Conservation (phyloP, 495 filamentous ascomycete genomes). For the Podospora didyma region DNA sequence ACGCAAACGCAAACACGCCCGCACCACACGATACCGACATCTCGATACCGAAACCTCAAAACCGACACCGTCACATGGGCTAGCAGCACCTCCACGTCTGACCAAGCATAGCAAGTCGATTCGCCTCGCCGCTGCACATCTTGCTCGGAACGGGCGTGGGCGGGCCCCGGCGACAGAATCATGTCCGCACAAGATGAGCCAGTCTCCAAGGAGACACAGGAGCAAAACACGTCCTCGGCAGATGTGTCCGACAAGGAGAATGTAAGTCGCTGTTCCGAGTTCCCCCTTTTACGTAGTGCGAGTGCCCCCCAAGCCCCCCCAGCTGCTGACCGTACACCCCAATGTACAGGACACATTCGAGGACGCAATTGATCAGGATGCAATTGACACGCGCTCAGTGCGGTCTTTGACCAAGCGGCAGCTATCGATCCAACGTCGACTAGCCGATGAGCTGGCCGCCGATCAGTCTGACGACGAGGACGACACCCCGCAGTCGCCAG, state of each 20-base stretch:
- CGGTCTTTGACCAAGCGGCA: constrained; percentile 48
- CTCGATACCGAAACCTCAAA: not conserved
- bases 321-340: not conserved
- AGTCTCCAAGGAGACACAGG: constrained; percentile 3
- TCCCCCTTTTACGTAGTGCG: not conserved
- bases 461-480: constrained; percentile 28
- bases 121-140: not conserved
- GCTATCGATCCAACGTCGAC: constrained; percentile 33
- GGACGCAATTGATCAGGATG: constrained; percentile 76
- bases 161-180: not conserved
- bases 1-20: too few relatives aligned
- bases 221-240: not conserved
- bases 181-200: constrained; percentile 14
- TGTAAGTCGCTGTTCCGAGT: constrained; percentile 3
- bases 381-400: constrained; percentile 53
- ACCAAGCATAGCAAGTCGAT: not conserved
- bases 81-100: not conserved
- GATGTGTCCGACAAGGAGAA: constrained; percentile 16
- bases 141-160: not conserved
- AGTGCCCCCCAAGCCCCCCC: not conserved
- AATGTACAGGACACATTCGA: constrained; percentile 67
- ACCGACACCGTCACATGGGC: not conserved
- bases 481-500: constrained; percentile 22
- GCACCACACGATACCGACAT: too few relatives aligned
- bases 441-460: constrained; percentile 25